A percentile compares a stretch with the other conserved stretches of the same genome.
Conservation (phyloP, 192 early-diverging fungal species). For the Coemansia sp. region DNA sequence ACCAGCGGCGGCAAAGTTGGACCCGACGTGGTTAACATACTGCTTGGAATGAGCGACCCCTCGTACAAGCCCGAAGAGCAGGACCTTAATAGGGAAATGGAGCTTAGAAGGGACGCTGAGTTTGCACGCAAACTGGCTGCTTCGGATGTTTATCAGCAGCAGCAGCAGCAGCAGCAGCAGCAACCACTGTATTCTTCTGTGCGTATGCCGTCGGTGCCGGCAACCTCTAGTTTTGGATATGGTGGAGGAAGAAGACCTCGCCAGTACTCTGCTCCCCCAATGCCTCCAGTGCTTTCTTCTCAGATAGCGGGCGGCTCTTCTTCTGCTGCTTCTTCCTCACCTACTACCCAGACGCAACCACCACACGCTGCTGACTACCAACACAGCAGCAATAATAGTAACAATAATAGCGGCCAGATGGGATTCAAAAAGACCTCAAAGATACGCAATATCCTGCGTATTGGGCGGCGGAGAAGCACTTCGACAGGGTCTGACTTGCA, state of each 20-base stretch:
- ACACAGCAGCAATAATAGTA: not conserved
- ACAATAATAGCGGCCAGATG: constrained; percentile 8
- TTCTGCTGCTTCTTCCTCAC: too few relatives aligned
- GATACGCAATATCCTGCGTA: constrained; percentile 39
- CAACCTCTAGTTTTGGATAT: not conserved
- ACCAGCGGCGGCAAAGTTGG: constrained; percentile 21
- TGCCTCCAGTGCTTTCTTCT: too few relatives aligned
- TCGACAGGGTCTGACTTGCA: not conserved
- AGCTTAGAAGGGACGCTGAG: constrained; percentile 21
- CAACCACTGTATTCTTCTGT: too few relatives aligned
- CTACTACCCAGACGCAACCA: not conserved
- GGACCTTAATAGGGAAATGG: constrained; percentile 12
- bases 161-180: not conserved
- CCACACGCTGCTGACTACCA: not conserved
- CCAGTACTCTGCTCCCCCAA: not conserved
- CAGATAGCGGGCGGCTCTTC: too few relatives aligned
- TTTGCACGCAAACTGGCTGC: constrained; percentile 26
- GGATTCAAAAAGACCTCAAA: constrained; percentile 16
- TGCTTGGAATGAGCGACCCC: constrained; percentile 43
- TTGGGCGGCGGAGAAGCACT: constrained; percentile 18
- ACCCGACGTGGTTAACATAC: constrained; percentile 9
- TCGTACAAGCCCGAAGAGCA: constrained; percentile 31
- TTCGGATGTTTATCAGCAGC: constrained; percentile 10
- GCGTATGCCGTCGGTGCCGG: too few relatives aligned
- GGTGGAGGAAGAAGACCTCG: not conserved